Evolutionary conservation across 1,284 basidiomycete genomes (phyloP).

Genomic region (Xerocomus alliaceus): DNA sequence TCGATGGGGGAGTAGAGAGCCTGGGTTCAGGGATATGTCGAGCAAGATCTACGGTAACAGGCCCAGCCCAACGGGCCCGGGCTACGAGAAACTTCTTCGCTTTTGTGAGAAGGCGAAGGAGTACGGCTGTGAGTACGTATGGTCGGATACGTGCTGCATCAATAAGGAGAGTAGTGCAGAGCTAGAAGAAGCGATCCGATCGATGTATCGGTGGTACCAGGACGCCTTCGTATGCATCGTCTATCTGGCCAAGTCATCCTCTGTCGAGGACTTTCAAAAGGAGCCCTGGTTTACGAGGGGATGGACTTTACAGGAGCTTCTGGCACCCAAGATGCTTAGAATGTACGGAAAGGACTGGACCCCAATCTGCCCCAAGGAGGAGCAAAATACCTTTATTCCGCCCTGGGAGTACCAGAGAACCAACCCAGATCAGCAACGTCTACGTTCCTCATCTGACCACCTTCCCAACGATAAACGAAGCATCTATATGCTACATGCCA

Average conservation of each 20-base stretch:
- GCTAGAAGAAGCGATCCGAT: constrained; percentile 9
- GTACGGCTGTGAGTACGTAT: constrained; percentile 7
- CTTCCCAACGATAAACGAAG: constrained; percentile 9
- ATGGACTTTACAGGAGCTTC: constrained; percentile 7
- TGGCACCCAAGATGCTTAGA: constrained; percentile 2
- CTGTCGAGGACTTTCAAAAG: not conserved
- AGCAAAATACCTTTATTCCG: too few relatives aligned
- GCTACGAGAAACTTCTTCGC: not conserved
- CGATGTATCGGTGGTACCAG: constrained; percentile 11
- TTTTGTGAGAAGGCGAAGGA: constrained; percentile 6
- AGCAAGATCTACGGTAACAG: not conserved
- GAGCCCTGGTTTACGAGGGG: constrained; percentile 9
- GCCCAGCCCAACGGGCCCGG: not conserved
- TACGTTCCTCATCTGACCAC: too few relatives aligned
- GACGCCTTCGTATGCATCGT: constrained; percentile 11
- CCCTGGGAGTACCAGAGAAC: too few relatives aligned
- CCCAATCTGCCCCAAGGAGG: not conserved
- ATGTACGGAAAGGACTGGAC: constrained; percentile 10
- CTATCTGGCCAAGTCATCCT: constrained; percentile 2
- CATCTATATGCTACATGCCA: not conserved
- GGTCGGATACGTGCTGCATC: constrained; percentile 10
- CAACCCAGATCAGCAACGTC: too few relatives aligned
- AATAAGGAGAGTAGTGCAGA: constrained; percentile 13
- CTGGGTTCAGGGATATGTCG: constrained; percentile 3
- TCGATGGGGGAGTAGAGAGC: constrained; percentile 14